These are phyloP conservation scores for Metschnikowia picachoensis DNA, from an alignment of 805 yeast genomes.

Conservation along the genomic window DNA sequence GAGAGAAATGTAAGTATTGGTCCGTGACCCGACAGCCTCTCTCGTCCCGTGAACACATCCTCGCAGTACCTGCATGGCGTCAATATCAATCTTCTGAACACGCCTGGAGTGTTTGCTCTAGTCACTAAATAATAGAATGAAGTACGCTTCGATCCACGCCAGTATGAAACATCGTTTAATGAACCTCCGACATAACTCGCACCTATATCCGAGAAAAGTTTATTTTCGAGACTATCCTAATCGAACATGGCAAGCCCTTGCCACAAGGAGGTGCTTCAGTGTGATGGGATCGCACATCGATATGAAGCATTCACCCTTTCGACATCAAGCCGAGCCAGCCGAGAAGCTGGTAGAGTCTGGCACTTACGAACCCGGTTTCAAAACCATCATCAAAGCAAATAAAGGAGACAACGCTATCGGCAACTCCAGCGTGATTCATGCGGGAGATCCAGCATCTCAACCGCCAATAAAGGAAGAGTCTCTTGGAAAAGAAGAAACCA, in stretches of 20 bases:
- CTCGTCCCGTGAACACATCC: no score
- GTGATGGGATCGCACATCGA: slow-evolving; percentile 1
- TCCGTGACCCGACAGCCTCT: no score
- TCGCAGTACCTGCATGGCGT: slow-evolving; percentile 5
- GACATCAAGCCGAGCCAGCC: neutral
- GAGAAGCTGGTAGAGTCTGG: no score
- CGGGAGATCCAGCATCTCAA: neutral
- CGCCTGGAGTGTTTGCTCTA: neutral
- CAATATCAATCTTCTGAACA: neutral
- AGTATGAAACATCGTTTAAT: neutral
- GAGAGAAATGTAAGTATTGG: no score
- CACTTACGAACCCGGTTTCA: neutral
- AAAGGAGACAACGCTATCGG: neutral
- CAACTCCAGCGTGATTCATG: neutral
- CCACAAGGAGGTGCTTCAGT: slow-evolving; percentile 1
- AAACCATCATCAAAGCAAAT: neutral
- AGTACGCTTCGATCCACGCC: no score
- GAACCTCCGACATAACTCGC: neutral
- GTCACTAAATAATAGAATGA: no score
- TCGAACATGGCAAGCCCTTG: neutral
- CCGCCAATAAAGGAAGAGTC: neutral
- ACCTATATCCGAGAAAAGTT: slow-evolving; percentile 1
- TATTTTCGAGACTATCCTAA: neutral
- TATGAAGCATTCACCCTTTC: neutral
- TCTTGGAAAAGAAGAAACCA: slow-evolving; percentile 4